Base-by-base conservation (phyloP, 257 asterid genomes). In the Galeopsis tetrahit region DNA sequence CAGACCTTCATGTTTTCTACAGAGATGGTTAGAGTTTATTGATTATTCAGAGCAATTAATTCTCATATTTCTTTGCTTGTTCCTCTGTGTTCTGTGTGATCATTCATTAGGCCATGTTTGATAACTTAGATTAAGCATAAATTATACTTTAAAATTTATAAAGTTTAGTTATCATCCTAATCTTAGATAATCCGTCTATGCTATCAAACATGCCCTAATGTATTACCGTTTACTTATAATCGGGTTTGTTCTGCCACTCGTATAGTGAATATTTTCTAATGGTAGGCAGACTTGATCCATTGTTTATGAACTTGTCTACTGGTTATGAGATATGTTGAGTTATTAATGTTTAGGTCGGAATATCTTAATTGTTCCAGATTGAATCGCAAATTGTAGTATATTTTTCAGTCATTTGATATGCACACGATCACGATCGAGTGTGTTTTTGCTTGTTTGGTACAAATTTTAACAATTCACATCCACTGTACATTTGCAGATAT, bases 201-300 rank as follows among this genome's bases (percentile, higher is more conserved):
- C n/a, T n/a, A n/a, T n/a, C n/a, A n/a, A n/a, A n/a, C n/a, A n/a
- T n/a, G n/a, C n/a, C n/a, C n/a, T n/a, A n/a, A n/a, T 33, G 28
- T 10, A 17, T 21, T 53, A 48, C 40, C 3, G 31, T 9, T 34
- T 56, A 13, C 7, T 10, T 53, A 2, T 36, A 9, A 21, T 53
- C 31, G 65, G n/a, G 38, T 33, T 68, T 48, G 48, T 51, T 67
- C 31, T 49, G 60, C 62, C 21, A 44, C 6, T 36, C 42, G 15
- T 34, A 43, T 10, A 21, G 28, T 44, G 56, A 17, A n/a, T 34
- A 35, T 66, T 67, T 28, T 8, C 57, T 15, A 53, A 13, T 36
- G 5, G 31, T 7, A 57, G 4, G 10, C 34, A 56, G 9, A 64
- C 40, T 17, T 70, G 58, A 31, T 35, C 46, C 13, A 31, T 69